phyloP scores from a whole-genome alignment of 2,329 filamentous ascomycete genomes.

The Knoxdaviesia proteae region DNA sequence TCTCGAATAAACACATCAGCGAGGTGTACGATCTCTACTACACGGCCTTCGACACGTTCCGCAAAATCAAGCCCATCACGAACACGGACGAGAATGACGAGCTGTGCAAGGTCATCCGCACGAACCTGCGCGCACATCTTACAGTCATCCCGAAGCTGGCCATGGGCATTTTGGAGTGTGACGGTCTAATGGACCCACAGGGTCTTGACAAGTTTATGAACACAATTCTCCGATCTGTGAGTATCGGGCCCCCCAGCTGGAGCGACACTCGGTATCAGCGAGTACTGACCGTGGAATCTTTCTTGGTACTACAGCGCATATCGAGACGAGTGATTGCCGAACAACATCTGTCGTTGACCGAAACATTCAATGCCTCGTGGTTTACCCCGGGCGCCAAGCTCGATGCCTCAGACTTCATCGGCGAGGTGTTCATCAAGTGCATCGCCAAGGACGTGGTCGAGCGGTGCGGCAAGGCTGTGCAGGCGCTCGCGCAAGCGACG shows the following conservation, averaged over 20 bases:
- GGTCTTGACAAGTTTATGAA: constrained; percentile 92
- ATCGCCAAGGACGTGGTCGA: constrained; percentile 77
- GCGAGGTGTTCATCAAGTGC: constrained; percentile 86
- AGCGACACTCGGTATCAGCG: too few relatives aligned
- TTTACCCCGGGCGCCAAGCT: constrained; percentile 66
- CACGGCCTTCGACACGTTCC: constrained; percentile 80
- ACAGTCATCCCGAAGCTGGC: constrained; percentile 85
- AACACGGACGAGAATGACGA: constrained; percentile 74
- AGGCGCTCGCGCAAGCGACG: constrained; percentile 50
- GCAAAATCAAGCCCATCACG: constrained; percentile 65
- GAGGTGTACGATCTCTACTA: constrained; percentile 96
- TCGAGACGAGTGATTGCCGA: constrained; percentile 92
- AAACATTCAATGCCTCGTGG: constrained; percentile 80
- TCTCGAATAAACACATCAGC: constrained; percentile 85
- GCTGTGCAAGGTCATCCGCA: constrained; percentile 61
- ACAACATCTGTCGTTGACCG: constrained; percentile 84
- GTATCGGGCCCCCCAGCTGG: constrained; percentile 9
- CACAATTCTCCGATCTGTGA: constrained; percentile 68
- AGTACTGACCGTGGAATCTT: background rate
- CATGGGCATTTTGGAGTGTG: constrained; percentile 84
- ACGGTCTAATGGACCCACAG: constrained; percentile 57
- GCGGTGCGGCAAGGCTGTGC: constrained; percentile 57
- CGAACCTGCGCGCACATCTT: constrained; percentile 69
- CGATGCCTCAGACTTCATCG: constrained; percentile 64
- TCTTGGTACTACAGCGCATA: constrained; percentile 41